A percentile compares a stretch with the other conserved stretches of the same genome.
phyloP scores from a whole-genome alignment of 2,329 filamentous ascomycete species.

The Polychaeton citri region DNA sequence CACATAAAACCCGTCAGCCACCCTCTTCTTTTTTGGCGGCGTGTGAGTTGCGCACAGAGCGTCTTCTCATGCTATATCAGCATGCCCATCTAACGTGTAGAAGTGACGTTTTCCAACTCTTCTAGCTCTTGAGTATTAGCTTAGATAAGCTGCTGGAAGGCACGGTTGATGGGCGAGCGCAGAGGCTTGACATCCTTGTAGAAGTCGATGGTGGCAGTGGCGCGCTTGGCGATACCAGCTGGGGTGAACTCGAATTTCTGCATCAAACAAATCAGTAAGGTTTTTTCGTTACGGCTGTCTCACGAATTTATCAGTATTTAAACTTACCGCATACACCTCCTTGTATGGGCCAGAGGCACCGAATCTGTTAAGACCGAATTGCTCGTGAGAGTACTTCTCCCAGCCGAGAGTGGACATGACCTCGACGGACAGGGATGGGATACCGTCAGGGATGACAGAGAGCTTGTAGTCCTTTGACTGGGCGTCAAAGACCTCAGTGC shows the following conservation, averaged over 20 bases:
- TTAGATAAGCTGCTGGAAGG: slow-evolving; percentile 94
- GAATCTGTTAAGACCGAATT: slow-evolving; percentile 98
- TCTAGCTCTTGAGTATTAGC: too few species aligned
- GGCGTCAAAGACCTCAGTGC: slow-evolving; percentile 90
- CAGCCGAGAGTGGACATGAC: slow-evolving; percentile 95
- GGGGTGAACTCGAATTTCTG: slow-evolving; percentile 99
- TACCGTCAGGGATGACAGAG: slow-evolving; percentile 81
- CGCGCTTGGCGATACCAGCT: slow-evolving; percentile 92
- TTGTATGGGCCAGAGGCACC: slow-evolving; percentile 95
- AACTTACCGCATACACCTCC: slow-evolving; percentile 75
- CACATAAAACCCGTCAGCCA: background rate
- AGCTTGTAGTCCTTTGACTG: slow-evolving; percentile 94
- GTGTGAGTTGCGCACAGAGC: too few species aligned
- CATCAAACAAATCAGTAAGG: slow-evolving; percentile 25
- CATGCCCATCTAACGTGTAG: too few species aligned
- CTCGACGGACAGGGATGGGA: slow-evolving; percentile 86
- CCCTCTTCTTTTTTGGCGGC: too few species aligned
- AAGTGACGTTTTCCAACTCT: too few species aligned
- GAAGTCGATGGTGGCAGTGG: slow-evolving; percentile 83
- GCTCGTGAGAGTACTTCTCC: slow-evolving; percentile 98
- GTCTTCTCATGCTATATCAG: too few species aligned
- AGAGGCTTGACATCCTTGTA: slow-evolving; percentile 85
- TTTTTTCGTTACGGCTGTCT: background rate
- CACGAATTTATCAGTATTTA: background rate
- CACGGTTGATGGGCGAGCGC: slow-evolving; percentile 90